Evolutionary conservation across 2,329 filamentous ascomycete genomes (phyloP).

Genomic region (Epichloe sp.): DNA sequence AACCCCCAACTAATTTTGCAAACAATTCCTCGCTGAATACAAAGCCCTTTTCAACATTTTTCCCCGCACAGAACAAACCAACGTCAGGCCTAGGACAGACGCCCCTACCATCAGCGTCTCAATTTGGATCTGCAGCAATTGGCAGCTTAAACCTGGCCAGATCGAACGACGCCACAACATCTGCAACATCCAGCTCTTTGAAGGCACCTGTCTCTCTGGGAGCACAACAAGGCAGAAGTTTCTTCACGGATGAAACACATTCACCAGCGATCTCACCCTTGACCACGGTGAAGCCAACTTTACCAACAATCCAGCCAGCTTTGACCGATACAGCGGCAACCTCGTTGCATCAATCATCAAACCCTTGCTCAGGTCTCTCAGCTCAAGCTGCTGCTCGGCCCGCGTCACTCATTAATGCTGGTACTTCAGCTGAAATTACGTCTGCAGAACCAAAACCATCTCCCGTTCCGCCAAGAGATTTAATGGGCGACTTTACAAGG

Average conservation of each 20-base stretch:
- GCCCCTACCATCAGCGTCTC: not conserved
- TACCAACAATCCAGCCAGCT: not conserved
- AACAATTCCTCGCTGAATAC: not conserved
- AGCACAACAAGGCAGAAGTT: not conserved
- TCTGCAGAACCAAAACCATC: not conserved
- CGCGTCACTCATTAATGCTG: not conserved
- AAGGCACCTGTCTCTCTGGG: not conserved
- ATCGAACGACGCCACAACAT: not conserved
- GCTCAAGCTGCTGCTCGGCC: not conserved
- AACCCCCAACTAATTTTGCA: not conserved
- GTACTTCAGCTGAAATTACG: not conserved
- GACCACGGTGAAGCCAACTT: not conserved
- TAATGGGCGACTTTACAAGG: slow-evolving; percentile 34
- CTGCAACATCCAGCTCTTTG: not conserved
- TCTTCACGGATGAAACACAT: not conserved
- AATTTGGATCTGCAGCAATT: not conserved
- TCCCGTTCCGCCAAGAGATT: slow-evolving; percentile 20
- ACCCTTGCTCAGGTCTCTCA: not conserved
- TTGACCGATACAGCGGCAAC: not conserved
- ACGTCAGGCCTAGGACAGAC: not conserved
- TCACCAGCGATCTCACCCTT: not conserved
- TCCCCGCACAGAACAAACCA: not conserved
- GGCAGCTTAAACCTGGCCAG: not conserved
- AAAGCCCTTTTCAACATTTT: not conserved
- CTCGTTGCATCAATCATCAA: not conserved